Percentiles rank a stretch among this genome's conserved stretches.
Conservation (phyloP, 192 early-diverging fungal genomes). For the Cladochytrium replicatum region DNA sequence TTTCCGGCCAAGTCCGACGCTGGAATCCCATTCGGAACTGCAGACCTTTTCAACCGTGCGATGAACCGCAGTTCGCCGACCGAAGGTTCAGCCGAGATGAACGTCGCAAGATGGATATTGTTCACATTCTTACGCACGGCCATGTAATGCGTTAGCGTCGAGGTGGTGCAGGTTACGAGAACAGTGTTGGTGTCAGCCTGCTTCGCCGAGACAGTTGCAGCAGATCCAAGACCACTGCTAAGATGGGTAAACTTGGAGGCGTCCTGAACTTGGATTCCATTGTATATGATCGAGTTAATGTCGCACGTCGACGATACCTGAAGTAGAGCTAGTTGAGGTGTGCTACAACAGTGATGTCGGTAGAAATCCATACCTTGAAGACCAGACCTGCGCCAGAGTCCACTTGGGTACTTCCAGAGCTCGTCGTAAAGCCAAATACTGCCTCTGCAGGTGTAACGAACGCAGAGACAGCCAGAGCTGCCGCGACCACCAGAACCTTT, state of each 20-base stretch:
- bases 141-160: slow-evolving; percentile 28
- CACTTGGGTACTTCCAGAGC: too few species aligned
- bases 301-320: too few species aligned
- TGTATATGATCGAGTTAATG: neutral
- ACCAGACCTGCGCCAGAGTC: too few species aligned
- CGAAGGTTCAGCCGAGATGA: neutral
- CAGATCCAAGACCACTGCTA: neutral
- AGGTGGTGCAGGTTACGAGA: slow-evolving; percentile 8
- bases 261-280: slow-evolving; percentile 1
- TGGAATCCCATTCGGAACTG: neutral
- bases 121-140: slow-evolving; percentile 8
- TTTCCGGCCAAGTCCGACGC: neutral
- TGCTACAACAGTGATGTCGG: too few species aligned
- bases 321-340: too few species aligned
- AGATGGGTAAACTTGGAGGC: neutral
- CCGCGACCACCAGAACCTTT: too few species aligned
- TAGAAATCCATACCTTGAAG: too few species aligned
- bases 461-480: too few species aligned
- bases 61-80: neutral
- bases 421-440: too few species aligned
- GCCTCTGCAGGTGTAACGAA: too few species aligned
- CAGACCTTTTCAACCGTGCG: neutral
- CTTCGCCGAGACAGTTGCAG: neutral
- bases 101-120: neutral
- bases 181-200: neutral